phyloP scores from a whole-genome alignment of 106 monocot genomes.

The Agapanthus africanus region DNA sequence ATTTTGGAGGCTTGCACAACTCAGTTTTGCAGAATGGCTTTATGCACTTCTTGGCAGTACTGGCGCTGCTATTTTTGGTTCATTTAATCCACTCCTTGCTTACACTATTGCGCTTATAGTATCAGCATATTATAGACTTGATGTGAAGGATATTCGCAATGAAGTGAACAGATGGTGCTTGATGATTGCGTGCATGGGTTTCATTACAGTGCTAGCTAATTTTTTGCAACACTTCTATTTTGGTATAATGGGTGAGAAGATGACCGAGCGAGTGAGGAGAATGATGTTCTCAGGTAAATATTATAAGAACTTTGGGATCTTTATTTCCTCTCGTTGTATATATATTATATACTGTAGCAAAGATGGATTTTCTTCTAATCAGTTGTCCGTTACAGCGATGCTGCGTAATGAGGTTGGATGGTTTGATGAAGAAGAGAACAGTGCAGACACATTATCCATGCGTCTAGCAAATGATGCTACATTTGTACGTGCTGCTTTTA shows the following conservation, averaged over 20 bases:
- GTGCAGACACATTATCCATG: constrained; percentile 92
- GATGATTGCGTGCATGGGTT: constrained; percentile 86
- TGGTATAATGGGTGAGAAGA: constrained; percentile 99
- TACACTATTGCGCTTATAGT: constrained; percentile 81
- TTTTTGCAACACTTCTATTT: constrained; percentile 99
- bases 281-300: constrained; percentile 99
- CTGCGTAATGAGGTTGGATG: constrained; percentile 96
- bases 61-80: constrained; percentile 97
- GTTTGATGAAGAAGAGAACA: constrained; percentile 99
- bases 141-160: constrained; percentile 38
- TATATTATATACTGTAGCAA: not conserved
- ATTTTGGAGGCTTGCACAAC: constrained; percentile 86
- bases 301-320: not conserved
- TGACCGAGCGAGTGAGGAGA: constrained; percentile 93
- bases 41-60: constrained; percentile 92
- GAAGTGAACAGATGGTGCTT: constrained; percentile 97
- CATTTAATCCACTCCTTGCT: constrained; percentile 96
- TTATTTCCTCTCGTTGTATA: not conserved
- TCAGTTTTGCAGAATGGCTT: constrained; percentile 95
- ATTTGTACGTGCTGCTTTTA: constrained; percentile 98
- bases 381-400: constrained; percentile 55
- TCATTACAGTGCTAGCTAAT: constrained; percentile 92
- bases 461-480: constrained; percentile 98
- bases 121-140: constrained; percentile 71
- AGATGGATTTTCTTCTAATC: constrained; percentile 7